Conservation (phyloP, 192 early-diverging fungal species). For the Podochytrium sp. region DNA sequence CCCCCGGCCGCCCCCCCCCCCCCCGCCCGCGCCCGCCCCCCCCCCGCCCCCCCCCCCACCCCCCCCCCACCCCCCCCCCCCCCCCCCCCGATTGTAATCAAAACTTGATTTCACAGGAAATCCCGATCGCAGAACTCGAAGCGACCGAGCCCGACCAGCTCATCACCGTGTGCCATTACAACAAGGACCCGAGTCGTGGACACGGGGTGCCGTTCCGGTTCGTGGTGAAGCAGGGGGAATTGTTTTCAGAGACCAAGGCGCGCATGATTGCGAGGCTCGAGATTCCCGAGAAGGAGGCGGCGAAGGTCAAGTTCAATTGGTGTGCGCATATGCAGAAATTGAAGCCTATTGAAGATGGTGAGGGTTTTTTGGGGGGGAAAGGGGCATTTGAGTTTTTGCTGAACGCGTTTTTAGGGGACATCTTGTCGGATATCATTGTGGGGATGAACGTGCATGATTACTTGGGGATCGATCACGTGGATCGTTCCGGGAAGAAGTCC, state of each 20-base stretch:
- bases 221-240: constrained; percentile 66
- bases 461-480: constrained; percentile 53
- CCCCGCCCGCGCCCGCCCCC: too few relatives aligned
- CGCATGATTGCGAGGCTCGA: constrained; percentile 74
- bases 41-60: too few relatives aligned
- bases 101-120: constrained; percentile 3
- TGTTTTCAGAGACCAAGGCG: constrained; percentile 69
- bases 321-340: constrained; percentile 29
- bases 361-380: neutral
- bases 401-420: constrained; percentile 32
- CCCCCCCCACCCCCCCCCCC: too few relatives aligned
- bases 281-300: constrained; percentile 83
- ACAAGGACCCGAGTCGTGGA: constrained; percentile 63
- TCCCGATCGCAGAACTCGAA: constrained; percentile 16
- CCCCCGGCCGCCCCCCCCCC: too few relatives aligned
- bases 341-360: constrained; percentile 52
- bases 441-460: constrained; percentile 2
- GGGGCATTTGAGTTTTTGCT: neutral
- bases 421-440: constrained; percentile 34
- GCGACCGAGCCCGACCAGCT: constrained; percentile 27
- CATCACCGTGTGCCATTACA: constrained; percentile 81
- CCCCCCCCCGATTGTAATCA: neutral
- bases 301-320: constrained; percentile 60
- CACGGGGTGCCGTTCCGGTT: constrained; percentile 90
- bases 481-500: constrained; percentile 35